These are phyloP conservation scores for Ramularia collo-cygni DNA, from an alignment of 2,329 filamentous ascomycete species.

Conservation along the genomic window DNA sequence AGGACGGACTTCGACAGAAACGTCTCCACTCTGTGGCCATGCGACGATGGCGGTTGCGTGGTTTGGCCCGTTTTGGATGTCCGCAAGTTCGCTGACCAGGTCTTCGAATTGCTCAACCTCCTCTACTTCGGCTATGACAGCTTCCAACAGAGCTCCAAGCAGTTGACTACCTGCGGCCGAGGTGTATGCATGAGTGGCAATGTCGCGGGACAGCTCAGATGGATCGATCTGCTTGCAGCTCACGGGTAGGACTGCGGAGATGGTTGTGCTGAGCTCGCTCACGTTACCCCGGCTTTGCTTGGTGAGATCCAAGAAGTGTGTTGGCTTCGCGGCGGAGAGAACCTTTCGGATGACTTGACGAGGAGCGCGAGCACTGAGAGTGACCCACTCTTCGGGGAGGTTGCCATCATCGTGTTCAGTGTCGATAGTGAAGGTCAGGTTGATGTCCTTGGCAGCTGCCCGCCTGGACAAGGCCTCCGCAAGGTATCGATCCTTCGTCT, in stretches of 20 bases:
- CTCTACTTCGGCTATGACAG: no score
- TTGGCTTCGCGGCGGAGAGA: background rate
- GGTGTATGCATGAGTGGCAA: background rate
- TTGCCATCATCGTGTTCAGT: no score
- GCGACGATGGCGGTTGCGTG: conserved; percentile 1
- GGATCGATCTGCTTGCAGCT: conserved; percentile 1
- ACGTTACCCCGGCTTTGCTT: background rate
- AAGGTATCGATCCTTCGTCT: background rate
- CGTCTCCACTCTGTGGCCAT: conserved; percentile 1
- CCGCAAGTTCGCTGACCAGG: no score
- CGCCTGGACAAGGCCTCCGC: background rate
- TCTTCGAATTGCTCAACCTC: no score
- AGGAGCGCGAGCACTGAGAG: background rate
- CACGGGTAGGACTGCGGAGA: background rate
- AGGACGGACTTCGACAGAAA: background rate
- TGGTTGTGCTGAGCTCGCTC: background rate
- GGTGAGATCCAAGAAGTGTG: conserved; percentile 1
- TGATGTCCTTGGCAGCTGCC: background rate
- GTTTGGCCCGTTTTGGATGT: no score
- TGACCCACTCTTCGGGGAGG: background rate
- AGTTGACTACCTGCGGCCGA: no score
- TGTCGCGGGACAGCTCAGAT: background rate
- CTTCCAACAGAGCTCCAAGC: no score
- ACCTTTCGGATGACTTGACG: background rate
- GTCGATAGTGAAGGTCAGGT: background rate